Evolutionary conservation across 1,284 basidiomycete genomes (phyloP).

Genomic region (Termitomyces sp.): DNA sequence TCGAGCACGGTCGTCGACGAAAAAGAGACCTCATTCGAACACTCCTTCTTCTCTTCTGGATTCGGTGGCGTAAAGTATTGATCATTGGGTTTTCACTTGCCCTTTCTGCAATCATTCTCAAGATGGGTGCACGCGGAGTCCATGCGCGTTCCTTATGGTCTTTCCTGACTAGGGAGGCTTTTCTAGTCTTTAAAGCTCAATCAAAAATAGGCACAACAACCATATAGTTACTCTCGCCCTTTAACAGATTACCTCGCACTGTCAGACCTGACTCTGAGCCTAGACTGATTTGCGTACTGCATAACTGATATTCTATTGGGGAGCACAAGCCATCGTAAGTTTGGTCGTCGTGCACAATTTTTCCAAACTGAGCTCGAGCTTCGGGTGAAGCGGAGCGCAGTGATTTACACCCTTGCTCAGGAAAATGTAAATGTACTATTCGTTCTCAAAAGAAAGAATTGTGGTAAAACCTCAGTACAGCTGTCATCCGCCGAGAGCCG

Average conservation of each 20-base stretch:
- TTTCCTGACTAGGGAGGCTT: slow-evolving; percentile 2
- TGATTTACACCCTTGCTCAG: neutral
- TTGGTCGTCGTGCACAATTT: neutral
- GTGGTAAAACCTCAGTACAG: neutral
- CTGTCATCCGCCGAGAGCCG: neutral
- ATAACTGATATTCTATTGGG: neutral
- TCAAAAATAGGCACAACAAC: slow-evolving; percentile 4
- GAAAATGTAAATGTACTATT: neutral
- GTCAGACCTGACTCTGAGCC: slow-evolving; percentile 7
- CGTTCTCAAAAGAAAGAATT: neutral
- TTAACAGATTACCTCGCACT: slow-evolving; percentile 9
- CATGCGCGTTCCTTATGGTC: slow-evolving; percentile 15
- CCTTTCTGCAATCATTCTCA: slow-evolving; percentile 20
- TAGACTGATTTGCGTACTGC: neutral
- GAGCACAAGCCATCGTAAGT: neutral
- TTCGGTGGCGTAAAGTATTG: slow-evolving; percentile 49
- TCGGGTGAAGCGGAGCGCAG: neutral
- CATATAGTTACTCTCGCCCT: slow-evolving; percentile 3
- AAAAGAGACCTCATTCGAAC: slow-evolving; percentile 70
- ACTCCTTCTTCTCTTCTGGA: slow-evolving; percentile 61
- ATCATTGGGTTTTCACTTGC: slow-evolving; percentile 29
- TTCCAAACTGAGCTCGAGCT: neutral
- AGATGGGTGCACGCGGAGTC: slow-evolving; percentile 20
- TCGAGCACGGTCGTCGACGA: slow-evolving; percentile 58
- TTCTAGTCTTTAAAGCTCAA: slow-evolving; percentile 8